Evolutionary conservation across 2,329 filamentous ascomycete species (phyloP).

Genomic region (Hypomyces perniciosus): DNA sequence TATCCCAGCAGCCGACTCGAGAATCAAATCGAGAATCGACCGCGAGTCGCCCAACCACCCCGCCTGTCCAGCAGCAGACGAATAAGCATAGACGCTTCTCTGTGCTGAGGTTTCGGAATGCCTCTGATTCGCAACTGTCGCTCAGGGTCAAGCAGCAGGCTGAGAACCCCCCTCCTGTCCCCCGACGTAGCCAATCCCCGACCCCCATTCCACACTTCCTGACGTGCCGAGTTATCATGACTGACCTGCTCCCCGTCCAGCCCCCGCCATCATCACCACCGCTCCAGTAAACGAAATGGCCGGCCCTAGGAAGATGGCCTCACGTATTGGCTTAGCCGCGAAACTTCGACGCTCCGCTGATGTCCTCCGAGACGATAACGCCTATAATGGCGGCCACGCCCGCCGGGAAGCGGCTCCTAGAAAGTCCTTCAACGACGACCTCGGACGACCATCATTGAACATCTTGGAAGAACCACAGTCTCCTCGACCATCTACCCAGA

Average conservation of each 20-base stretch:
- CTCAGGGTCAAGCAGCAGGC: constrained; percentile 65
- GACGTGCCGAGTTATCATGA: constrained; percentile 16
- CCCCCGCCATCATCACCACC: constrained; percentile 80
- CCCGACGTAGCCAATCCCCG: constrained; percentile 38
- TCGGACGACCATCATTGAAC: constrained; percentile 25
- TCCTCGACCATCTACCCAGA: constrained; percentile 26
- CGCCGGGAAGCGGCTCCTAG: constrained; percentile 12
- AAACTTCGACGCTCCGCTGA: constrained; percentile 50
- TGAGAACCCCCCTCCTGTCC: constrained; percentile 51
- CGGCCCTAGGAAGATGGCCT: constrained; percentile 47
- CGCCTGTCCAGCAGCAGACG: constrained; percentile 47
- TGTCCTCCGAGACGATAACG: constrained; percentile 29
- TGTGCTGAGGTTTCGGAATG: constrained; percentile 81
- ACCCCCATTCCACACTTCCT: constrained; percentile 1
- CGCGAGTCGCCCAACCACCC: constrained; percentile 25
- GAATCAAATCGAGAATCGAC: constrained; percentile 16
- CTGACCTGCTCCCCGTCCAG: constrained; percentile 32
- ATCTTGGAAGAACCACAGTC: constrained; percentile 52
- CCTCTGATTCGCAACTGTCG: constrained; percentile 85
- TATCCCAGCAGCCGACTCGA: constrained; percentile 19
- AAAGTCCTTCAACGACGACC: constrained; percentile 41
- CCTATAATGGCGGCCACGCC: background rate
- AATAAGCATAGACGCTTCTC: constrained; percentile 57
- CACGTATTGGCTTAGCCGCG: constrained; percentile 48
- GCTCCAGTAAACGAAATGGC: constrained; percentile 67